Evolutionary conservation across 805 yeast genomes (phyloP), one percentile per base, ranked within the genome.

Genomic region (Isabelozyma rhagii): DNA sequence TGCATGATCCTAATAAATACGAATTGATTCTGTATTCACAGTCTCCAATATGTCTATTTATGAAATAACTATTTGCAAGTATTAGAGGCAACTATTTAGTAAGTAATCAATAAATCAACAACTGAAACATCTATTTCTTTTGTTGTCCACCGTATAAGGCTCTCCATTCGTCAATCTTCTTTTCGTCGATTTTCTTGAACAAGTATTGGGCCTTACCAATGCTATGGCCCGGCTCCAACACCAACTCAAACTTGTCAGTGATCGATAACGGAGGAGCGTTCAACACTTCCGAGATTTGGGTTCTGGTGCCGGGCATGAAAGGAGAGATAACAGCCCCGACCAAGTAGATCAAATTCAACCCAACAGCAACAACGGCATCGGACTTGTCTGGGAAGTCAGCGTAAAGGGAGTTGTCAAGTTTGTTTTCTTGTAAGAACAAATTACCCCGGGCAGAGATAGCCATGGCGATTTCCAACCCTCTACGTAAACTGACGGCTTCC

Each of bases 341-440:
- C 55, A 90, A 72, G 71, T 91, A 92, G 45, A 93, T 83, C 64
- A 93, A 76, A 72, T 93, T 94, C 67, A 94, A 76, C 51, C 96
- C 97, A 47, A 89, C 87, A 55, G 89, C 96, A 49, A 94, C 88
- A 47, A 93, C 96, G 3, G 97, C 96, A 63, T 91, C 97, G 11
- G 96, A 82, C 61, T 82, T 83, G 34, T 80, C 89, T 42, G 97
- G 96, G 45, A 72, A 66, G 62, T 89, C 82, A 49, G 83, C 81
- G 69, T 84, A 89, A 56, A 92, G 77, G 8, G 88, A 77, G 78
- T 94, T 94, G 70, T 93, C 98, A 61, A 94, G 80, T 73, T 92
- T 92, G 75, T 92, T 91, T 46, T 93, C 99, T 74, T 94, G 99
- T 67, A 94, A 80, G 79, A 93, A 94, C 68, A 79, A 87, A 73